A percentile compares a stretch with the other conserved stretches of the same genome.
Conservation (phyloP, 768 basidiomycete genomes). For the Harrya chromipes region DNA sequence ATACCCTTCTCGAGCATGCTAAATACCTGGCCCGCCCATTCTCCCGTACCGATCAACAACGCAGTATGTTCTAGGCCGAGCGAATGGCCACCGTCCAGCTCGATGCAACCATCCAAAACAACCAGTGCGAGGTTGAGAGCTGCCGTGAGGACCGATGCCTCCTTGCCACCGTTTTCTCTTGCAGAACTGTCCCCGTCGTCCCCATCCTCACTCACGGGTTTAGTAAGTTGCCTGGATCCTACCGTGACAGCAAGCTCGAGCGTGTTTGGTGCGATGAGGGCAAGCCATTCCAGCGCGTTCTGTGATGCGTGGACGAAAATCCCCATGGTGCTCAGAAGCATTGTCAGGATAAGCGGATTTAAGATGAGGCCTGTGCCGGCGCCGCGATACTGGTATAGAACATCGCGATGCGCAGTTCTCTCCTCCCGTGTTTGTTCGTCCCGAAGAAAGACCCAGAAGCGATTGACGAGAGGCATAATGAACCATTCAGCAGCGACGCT, state of each 20-base stretch:
- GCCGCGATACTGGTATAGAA: conserved; percentile 58
- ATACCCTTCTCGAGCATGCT: conserved; percentile 60
- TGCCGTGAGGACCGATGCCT: conserved; percentile 70
- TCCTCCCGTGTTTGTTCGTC: conserved; percentile 79
- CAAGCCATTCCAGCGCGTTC: conserved; percentile 77
- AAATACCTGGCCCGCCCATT: conserved; percentile 80
- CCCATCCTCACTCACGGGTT: conserved; percentile 33
- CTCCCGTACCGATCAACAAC: conserved; percentile 65
- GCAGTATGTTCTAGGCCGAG: conserved; percentile 74
- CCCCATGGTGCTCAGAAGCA: conserved; percentile 71
- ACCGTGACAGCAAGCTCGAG: conserved; percentile 82
- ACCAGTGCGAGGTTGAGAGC: conserved; percentile 78
- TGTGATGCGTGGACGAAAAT: conserved; percentile 81
- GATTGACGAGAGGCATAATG: conserved; percentile 83
- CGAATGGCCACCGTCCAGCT: conserved; percentile 72
- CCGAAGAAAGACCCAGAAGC: conserved; percentile 93
- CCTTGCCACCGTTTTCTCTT: conserved; percentile 39
- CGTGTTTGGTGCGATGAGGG: conserved; percentile 75
- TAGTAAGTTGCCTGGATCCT: conserved; percentile 62
- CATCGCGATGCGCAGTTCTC: conserved; percentile 55
- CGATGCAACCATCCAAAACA: conserved; percentile 69
- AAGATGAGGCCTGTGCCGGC: conserved; percentile 83
- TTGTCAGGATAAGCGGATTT: conserved; percentile 70
- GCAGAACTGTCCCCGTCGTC: conserved; percentile 30
- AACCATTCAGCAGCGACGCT: conserved; percentile 85